phyloP scores from a whole-genome alignment of 176 grass and related monocot species.

The Carex kokanica region DNA sequence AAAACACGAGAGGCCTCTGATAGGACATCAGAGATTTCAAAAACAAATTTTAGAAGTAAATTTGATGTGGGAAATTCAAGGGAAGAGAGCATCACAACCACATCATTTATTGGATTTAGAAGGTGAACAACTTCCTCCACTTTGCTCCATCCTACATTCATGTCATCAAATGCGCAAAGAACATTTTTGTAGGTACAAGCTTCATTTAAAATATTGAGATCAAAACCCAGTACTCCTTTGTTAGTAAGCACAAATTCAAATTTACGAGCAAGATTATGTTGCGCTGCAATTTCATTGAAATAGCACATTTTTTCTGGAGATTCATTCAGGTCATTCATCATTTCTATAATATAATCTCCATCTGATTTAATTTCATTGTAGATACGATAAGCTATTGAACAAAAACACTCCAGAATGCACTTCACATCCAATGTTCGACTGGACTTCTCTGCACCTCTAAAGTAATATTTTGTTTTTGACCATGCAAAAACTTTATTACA shows the following conservation, averaged over 20 bases:
- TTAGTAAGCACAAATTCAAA: neutral
- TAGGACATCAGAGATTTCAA: neutral
- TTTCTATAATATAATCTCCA: accelerated
- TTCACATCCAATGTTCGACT: neutral
- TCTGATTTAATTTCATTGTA: too few species aligned
- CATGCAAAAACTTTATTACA: neutral
- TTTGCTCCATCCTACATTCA: neutral
- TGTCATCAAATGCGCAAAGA: neutral
- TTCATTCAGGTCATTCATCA: neutral
- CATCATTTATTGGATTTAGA: neutral
- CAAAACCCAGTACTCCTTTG: too few species aligned
- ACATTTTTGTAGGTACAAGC: neutral
- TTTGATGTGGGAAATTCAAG: neutral
- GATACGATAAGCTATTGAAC: neutral
- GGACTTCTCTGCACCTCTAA: too few species aligned
- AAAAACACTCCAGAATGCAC: neutral
- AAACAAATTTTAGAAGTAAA: constrained; percentile 20
- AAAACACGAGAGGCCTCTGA: neutral
- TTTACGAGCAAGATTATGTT: neutral
- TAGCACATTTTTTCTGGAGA: neutral
- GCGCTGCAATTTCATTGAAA: neutral
- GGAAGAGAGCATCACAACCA: neutral
- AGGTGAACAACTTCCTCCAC: neutral
- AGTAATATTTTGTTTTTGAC: too few species aligned
- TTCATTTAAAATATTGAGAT: neutral